Conservation (phyloP, 495 filamentous ascomycete species). For the Neurospora terricola region DNA sequence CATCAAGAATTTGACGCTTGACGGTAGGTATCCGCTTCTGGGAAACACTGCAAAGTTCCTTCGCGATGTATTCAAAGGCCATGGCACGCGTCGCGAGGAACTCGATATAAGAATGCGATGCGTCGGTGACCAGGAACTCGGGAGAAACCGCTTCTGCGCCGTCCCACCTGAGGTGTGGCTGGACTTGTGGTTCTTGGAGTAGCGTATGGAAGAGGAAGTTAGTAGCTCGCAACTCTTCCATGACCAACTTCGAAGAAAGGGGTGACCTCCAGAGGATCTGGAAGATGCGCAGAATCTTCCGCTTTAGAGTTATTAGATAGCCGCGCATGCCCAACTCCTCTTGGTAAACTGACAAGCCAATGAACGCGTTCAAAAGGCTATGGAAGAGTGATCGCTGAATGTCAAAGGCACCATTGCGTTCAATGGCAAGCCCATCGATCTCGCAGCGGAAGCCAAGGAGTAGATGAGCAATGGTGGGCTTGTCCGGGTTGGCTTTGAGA, state of each 20-base stretch:
- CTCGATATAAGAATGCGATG: slow-evolving; percentile 55
- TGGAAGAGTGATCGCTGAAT: slow-evolving; percentile 70
- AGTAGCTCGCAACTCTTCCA: slow-evolving; percentile 65
- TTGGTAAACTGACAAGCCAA: slow-evolving; percentile 50
- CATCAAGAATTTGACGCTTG: slow-evolving; percentile 66
- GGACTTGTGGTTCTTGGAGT: slow-evolving; percentile 51
- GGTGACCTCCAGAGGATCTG: slow-evolving; percentile 74
- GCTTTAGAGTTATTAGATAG: slow-evolving; percentile 66
- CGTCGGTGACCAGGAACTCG: slow-evolving; percentile 54
- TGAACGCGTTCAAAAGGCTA: slow-evolving; percentile 55
- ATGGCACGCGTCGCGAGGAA: slow-evolving; percentile 66
- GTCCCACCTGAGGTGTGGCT: slow-evolving; percentile 59
- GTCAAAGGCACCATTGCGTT: slow-evolving; percentile 53
- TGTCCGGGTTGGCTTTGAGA: slow-evolving; percentile 55
- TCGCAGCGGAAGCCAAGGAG: slow-evolving; percentile 79
- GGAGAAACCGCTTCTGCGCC: slow-evolving; percentile 36
- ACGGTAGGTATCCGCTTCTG: slow-evolving; percentile 60
- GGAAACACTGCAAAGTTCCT: slow-evolving; percentile 70
- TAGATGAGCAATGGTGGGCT: slow-evolving; percentile 77
- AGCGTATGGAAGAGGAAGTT: slow-evolving; percentile 67
- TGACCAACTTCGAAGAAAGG: slow-evolving; percentile 61
- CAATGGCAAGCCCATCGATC: slow-evolving; percentile 52
- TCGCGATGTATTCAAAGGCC: slow-evolving; percentile 70
- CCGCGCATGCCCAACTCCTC: slow-evolving; percentile 49
- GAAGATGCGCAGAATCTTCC: slow-evolving; percentile 66